phyloP scores from a whole-genome alignment of 768 basidiomycete species.

The Pleurotus pulmonarius region DNA sequence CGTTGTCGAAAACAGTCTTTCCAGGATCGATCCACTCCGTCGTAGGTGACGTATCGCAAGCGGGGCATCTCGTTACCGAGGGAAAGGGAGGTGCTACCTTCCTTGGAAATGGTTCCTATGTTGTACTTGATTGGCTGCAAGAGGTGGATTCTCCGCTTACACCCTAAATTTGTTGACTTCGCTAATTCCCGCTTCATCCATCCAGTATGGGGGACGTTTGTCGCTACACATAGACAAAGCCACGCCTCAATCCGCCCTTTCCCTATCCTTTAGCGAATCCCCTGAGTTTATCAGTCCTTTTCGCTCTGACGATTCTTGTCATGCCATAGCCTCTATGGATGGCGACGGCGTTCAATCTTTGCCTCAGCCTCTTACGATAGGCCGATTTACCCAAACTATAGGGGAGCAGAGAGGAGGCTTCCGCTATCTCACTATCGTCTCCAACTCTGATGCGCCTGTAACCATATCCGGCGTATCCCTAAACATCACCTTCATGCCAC shows the following conservation, averaged over 20 bases:
- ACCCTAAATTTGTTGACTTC: not conserved
- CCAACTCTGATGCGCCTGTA: slow-evolving; percentile 30
- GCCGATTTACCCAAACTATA: slow-evolving; percentile 29
- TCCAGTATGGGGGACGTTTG: slow-evolving; percentile 28
- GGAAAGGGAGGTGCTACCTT: slow-evolving; percentile 22
- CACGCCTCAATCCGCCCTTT: slow-evolving; percentile 27
- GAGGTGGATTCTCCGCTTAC: slow-evolving; percentile 20
- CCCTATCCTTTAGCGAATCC: slow-evolving; percentile 49
- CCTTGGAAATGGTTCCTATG: slow-evolving; percentile 24
- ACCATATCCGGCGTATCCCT: slow-evolving; percentile 40
- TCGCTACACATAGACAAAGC: slow-evolving; percentile 24
- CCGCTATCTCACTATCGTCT: slow-evolving; percentile 41
- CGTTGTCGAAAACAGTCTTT: slow-evolving; percentile 23
- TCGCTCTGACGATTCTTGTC: slow-evolving; percentile 38
- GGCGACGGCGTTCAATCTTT: slow-evolving; percentile 32
- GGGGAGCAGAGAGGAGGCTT: slow-evolving; percentile 43
- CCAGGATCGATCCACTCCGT: slow-evolving; percentile 24
- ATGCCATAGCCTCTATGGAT: slow-evolving; percentile 17
- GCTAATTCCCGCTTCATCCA: not conserved
- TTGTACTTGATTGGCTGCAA: slow-evolving; percentile 36
- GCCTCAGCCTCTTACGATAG: slow-evolving; percentile 21
- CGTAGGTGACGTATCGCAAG: slow-evolving; percentile 21
- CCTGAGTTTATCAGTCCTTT: slow-evolving; percentile 40
- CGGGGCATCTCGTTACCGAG: slow-evolving; percentile 21
- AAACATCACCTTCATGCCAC: slow-evolving; percentile 44